phyloP scores from a whole-genome alignment of 2,329 filamentous ascomycete species.

The Lasiodiplodia theobromae region DNA sequence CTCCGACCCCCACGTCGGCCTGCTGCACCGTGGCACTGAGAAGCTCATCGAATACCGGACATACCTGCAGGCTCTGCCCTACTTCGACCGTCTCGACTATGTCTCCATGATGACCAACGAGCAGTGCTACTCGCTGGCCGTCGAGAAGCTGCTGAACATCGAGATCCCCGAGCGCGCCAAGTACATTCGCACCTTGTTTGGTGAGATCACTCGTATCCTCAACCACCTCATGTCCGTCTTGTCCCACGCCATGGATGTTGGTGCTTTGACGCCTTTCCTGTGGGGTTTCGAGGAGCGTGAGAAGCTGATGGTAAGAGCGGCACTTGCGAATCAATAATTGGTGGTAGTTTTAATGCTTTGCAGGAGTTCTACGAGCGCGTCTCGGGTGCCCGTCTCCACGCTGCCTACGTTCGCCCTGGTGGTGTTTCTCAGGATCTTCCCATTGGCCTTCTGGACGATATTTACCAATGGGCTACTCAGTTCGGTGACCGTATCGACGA shows the following conservation, averaged over 20 bases:
- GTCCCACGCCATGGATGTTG: conserved; percentile 98
- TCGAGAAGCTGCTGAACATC: conserved; percentile 97
- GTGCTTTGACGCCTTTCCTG: conserved; percentile 95
- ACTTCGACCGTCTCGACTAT: conserved; percentile 98
- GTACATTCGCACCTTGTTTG: conserved; percentile 95
- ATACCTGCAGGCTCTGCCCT: conserved; percentile 95
- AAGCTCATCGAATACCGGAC: conserved; percentile 99
- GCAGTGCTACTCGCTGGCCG: conserved; percentile 93
- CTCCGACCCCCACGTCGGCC: conserved; percentile 93
- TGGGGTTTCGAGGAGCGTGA: conserved; percentile 99
- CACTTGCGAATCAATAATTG: conserved; percentile 1
- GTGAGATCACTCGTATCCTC: conserved; percentile 88
- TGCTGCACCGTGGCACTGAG: conserved; percentile 96
- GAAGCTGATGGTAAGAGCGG: conserved; percentile 90
- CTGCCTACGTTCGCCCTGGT: conserved; percentile 94
- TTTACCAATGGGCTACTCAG: conserved; percentile 99
- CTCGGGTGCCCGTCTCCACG: conserved; percentile 94
- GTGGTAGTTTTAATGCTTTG: conserved; percentile 14
- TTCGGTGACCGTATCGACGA: conserved; percentile 98
- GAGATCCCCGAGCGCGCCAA: conserved; percentile 96
- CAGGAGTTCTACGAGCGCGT: conserved; percentile 99
- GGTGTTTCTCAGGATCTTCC: conserved; percentile 97
- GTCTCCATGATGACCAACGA: conserved; percentile 99
- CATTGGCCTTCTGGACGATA: conserved; percentile 92
- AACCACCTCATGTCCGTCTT: conserved; percentile 99